phyloP scores from a whole-genome alignment of 169 alveolate genomes.

The Miamiensis avidus region DNA sequence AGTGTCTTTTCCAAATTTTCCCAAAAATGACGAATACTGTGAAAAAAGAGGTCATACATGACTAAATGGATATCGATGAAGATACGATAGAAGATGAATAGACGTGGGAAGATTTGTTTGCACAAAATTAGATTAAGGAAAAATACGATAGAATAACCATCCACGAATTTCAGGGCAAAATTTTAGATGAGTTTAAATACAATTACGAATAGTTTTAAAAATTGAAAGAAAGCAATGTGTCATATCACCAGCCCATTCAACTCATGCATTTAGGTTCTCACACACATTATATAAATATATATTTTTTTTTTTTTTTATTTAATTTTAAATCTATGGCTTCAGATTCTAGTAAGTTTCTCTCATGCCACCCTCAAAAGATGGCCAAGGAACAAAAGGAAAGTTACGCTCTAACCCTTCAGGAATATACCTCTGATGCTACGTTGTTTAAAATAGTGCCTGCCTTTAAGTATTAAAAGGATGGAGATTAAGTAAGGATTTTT shows the following conservation, averaged over 20 bases:
- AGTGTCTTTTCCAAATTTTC: neutral
- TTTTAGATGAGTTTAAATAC: neutral
- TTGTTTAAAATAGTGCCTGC: slow-evolving; percentile 46
- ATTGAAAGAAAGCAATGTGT: neutral
- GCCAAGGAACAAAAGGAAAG: slow-evolving; percentile 5
- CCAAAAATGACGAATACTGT: neutral
- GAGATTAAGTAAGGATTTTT: slow-evolving; percentile 30
- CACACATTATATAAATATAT: too few relatives aligned
- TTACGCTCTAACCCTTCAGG: slow-evolving; percentile 29
- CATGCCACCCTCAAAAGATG: neutral
- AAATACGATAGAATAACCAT: neutral
- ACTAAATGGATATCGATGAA: neutral
- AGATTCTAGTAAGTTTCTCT: neutral
- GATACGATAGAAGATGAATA: neutral
- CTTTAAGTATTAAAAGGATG: slow-evolving; percentile 47
- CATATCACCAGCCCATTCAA: neutral
- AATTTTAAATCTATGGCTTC: neutral
- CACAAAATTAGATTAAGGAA: too few relatives aligned
- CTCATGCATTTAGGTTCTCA: neutral
- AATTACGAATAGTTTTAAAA: neutral
- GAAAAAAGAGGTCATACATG: neutral
- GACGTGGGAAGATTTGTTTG: neutral
- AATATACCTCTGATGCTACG: slow-evolving; percentile 40
- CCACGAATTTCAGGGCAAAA: too few relatives aligned
- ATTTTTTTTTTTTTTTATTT: too few relatives aligned